Conservation (phyloP, 306 rosid species). For the Castanea crenata region DNA sequence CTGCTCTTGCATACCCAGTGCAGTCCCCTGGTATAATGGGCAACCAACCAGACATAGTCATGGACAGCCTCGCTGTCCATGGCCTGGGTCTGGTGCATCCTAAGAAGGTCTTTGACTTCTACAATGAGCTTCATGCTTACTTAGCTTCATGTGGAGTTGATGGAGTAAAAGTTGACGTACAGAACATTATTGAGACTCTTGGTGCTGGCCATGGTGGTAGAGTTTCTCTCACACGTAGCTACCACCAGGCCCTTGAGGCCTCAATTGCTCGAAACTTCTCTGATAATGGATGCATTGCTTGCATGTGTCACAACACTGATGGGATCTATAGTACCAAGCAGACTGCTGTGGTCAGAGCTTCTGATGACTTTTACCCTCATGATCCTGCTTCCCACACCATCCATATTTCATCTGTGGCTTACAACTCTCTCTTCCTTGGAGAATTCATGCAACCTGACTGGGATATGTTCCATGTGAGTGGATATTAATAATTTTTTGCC, state of each 20-base stretch:
- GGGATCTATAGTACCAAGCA: conserved; percentile 84
- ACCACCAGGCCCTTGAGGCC: conserved; percentile 83
- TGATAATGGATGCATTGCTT: conserved; percentile 91
- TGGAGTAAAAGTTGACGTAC: conserved; percentile 98
- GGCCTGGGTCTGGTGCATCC: conserved; percentile 97
- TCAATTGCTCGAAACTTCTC: conserved; percentile 77
- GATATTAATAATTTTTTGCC: neutral
- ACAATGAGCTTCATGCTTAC: conserved; percentile 91
- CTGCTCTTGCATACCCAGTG: conserved; percentile 83
- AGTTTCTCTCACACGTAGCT: conserved; percentile 86
- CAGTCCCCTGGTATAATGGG: conserved; percentile 81
- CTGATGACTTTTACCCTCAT: conserved; percentile 88
- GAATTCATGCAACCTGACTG: conserved; percentile 99
- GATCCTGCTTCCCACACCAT: conserved; percentile 98
- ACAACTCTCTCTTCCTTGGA: conserved; percentile 91
- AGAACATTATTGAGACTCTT: conserved; percentile 90
- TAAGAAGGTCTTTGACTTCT: conserved; percentile 80
- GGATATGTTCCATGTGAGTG: conserved; percentile 98
- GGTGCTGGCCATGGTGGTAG: conserved; percentile 96
- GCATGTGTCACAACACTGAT: conserved; percentile 99
- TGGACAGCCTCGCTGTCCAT: conserved; percentile 85
- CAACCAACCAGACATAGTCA: conserved; percentile 91
- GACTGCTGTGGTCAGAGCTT: conserved; percentile 88
- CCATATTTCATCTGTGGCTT: conserved; percentile 93
- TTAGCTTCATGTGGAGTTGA: conserved; percentile 93